Evolutionary conservation across 345 rosid species (phyloP).

Genomic region (Murraya paniculata): DNA sequence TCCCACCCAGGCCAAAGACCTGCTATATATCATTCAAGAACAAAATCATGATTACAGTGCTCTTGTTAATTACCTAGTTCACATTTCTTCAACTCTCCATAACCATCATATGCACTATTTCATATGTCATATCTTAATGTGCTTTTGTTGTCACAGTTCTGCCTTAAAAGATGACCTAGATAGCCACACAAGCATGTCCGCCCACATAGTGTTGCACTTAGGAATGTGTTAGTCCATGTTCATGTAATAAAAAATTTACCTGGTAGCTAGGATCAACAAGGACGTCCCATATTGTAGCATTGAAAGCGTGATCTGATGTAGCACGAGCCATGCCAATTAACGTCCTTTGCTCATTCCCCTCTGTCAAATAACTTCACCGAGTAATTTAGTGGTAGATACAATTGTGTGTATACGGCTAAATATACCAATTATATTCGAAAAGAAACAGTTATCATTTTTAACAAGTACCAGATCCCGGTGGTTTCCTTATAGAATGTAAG

Average conservation of each 20-base stretch:
- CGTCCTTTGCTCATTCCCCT: slow-evolving; percentile 58
- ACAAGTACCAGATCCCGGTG: slow-evolving; percentile 62
- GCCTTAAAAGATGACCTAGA: background rate
- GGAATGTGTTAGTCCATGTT: background rate
- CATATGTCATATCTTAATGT: background rate
- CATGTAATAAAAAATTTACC: slow-evolving; percentile 37
- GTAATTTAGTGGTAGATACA: slow-evolving; percentile 38
- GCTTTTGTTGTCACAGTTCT: background rate
- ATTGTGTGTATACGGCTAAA: slow-evolving; percentile 12
- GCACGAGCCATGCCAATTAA: slow-evolving; percentile 99
- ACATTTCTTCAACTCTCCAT: background rate
- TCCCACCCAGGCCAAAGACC: background rate
- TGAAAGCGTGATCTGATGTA: slow-evolving; percentile 95
- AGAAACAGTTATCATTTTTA: background rate
- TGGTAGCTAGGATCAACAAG: slow-evolving; percentile 95
- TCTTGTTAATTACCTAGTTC: background rate
- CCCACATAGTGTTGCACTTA: background rate
- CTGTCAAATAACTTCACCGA: slow-evolving; percentile 96
- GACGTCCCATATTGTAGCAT: slow-evolving; percentile 99
- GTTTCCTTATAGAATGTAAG: slow-evolving; percentile 63
- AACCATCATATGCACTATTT: background rate
- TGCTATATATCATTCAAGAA: slow-evolving; percentile 4
- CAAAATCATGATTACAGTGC: background rate
- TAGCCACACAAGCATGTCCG: background rate
- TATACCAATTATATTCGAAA: slow-evolving; percentile 9